Conservation (phyloP, 1,284 basidiomycete species). For the Tetrapyrgos nigripes region DNA sequence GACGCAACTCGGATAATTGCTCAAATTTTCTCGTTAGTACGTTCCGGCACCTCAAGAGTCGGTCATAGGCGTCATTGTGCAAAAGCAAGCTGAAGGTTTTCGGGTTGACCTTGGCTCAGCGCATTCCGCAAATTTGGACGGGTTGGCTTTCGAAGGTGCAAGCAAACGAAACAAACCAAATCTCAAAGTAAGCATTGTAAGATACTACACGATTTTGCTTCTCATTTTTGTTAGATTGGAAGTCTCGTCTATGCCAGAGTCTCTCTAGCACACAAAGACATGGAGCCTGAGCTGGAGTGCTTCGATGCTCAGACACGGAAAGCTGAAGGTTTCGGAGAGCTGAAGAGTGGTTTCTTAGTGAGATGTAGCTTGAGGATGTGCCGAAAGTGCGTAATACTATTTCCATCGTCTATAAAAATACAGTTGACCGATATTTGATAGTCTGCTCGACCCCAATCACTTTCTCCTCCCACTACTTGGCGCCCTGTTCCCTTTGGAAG, state of each 20-base stretch:
- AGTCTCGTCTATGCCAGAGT: constrained; percentile 83
- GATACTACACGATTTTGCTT: background rate
- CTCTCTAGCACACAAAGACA: constrained; percentile 86
- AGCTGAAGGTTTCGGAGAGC: constrained; percentile 83
- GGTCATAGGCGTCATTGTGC: constrained; percentile 76
- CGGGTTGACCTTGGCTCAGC: constrained; percentile 85
- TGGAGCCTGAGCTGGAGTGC: constrained; percentile 90
- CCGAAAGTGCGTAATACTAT: constrained; percentile 63
- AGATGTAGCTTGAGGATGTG: constrained; percentile 81
- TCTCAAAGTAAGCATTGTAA: constrained; percentile 62
- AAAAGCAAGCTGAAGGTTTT: constrained; percentile 79
- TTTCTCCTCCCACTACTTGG: constrained; percentile 80
- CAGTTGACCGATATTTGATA: constrained; percentile 33
- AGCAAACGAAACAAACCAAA: constrained; percentile 86
- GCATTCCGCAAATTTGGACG: constrained; percentile 78
- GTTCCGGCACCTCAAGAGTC: constrained; percentile 84
- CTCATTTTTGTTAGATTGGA: constrained; percentile 62
- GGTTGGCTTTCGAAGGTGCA: constrained; percentile 85
- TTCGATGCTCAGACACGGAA: constrained; percentile 88
- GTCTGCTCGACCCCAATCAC: constrained; percentile 75
- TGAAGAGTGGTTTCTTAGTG: constrained; percentile 80
- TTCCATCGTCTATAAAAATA: constrained; percentile 5
- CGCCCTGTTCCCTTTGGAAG: constrained; percentile 76
- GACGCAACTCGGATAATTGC: background rate
- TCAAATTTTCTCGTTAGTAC: constrained; percentile 57